A percentile compares a stretch with the other conserved stretches of the same genome.
phyloP scores from a whole-genome alignment of 129 eudicot genomes.

The Smallanthus sonchifolius region DNA sequence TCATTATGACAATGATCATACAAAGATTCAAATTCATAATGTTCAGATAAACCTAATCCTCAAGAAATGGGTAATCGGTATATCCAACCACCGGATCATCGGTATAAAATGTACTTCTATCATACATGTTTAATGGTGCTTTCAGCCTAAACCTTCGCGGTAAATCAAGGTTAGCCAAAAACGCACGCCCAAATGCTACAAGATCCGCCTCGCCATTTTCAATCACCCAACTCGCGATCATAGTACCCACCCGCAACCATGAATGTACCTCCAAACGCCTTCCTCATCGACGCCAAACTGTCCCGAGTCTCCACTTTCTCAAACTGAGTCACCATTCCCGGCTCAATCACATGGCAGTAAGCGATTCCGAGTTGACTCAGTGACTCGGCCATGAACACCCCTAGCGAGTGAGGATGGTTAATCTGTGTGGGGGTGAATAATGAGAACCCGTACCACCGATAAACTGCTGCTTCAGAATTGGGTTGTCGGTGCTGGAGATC shows the following conservation, averaged over 20 bases:
- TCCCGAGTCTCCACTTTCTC: constrained; percentile 25
- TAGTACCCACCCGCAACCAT: constrained; percentile 45
- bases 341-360: constrained; percentile 38
- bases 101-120: constrained; percentile 29
- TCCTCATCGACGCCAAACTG: constrained; percentile 33
- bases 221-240: constrained; percentile 21
- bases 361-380: constrained; percentile 24
- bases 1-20: too few species aligned
- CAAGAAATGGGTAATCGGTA: constrained; percentile 39
- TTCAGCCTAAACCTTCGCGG: constrained; percentile 26
- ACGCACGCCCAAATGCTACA: constrained; percentile 35
- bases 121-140: constrained; percentile 26
- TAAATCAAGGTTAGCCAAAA: constrained; percentile 37
- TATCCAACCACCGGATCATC: constrained; percentile 36
- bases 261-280: constrained; percentile 32
- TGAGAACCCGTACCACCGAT: constrained; percentile 25
- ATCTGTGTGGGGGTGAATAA: constrained; percentile 41
- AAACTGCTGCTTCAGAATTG: constrained; percentile 10
- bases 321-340: constrained; percentile 36
- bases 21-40: background rate
- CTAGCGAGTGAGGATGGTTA: constrained; percentile 25
- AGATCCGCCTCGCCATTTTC: constrained; percentile 30
- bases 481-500: constrained; percentile 45
- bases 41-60: background rate
- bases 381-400: constrained; percentile 31